Conservation (phyloP, 1,284 basidiomycete genomes). For the Leccinum angustisporum region DNA sequence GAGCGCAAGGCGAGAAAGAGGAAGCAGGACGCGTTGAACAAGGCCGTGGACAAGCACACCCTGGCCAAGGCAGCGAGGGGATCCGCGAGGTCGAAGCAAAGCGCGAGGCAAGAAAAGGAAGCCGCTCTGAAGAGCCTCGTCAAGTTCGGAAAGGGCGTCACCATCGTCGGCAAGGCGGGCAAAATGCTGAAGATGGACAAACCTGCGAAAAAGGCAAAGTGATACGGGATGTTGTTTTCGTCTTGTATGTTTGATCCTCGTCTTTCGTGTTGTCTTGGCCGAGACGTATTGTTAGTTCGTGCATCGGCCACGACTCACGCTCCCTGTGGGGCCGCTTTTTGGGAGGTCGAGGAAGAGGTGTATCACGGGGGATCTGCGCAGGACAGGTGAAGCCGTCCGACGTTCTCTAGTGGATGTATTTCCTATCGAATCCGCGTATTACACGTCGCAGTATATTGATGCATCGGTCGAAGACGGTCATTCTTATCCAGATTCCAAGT, state of each 20-base stretch:
- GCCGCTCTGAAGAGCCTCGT: constrained; percentile 77
- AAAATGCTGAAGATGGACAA: constrained; percentile 24
- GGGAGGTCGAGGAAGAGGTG: not conserved
- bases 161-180: constrained; percentile 77
- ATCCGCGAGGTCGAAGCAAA: constrained; percentile 13
- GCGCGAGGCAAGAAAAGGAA: constrained; percentile 78
- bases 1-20: constrained; percentile 76
- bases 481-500: not conserved
- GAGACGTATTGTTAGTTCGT: not conserved
- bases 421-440: no score
- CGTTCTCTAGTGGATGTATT: no score
- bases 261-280: not conserved
- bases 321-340: not conserved
- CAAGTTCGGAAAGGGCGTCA: constrained; percentile 83
- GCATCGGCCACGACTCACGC: not conserved
- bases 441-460: no score
- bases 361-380: not conserved
- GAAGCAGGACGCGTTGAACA: constrained; percentile 68
- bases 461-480: not conserved
- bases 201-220: constrained; percentile 18
- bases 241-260: constrained; percentile 10
- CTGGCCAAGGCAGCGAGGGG: constrained; percentile 33
- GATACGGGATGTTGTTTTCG: not conserved
- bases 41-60: constrained; percentile 63
- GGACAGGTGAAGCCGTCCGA: not conserved